A percentile compares a stretch with the other conserved stretches of the same genome.
Conservation (phyloP, 495 filamentous ascomycete species). For the Cercophora sp. region DNA sequence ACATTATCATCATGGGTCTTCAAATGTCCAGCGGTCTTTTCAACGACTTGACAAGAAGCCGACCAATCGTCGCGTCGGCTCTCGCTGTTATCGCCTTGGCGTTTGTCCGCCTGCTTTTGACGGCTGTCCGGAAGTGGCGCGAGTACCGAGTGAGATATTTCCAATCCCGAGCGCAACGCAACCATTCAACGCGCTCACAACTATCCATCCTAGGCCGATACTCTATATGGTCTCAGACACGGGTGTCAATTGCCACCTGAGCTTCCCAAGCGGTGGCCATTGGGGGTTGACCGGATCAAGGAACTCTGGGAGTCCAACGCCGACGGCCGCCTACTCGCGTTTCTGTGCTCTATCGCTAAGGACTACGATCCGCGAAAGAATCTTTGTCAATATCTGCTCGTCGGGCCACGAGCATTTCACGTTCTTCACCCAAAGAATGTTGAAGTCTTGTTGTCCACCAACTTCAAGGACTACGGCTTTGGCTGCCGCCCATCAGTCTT, state of each 20-base stretch:
- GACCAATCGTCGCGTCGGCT: not conserved
- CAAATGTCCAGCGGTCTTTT: too few relatives aligned
- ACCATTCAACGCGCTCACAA: too few relatives aligned
- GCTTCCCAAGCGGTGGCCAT: conserved; percentile 34
- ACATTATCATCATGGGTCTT: too few relatives aligned
- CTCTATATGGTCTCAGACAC: conserved; percentile 5
- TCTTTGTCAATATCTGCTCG: conserved; percentile 27
- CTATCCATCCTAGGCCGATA: not conserved
- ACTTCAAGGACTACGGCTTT: conserved; percentile 35
- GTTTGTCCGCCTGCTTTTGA: not conserved
- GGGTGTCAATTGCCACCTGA: conserved; percentile 32
- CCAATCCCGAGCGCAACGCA: too few relatives aligned
- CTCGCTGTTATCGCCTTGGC: not conserved
- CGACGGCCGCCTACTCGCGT: conserved; percentile 33
- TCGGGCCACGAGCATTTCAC: conserved; percentile 32
- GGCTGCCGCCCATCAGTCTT: conserved; percentile 31
- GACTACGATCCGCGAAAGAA: conserved; percentile 34
- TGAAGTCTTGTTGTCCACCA: conserved; percentile 35
- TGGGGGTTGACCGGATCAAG: conserved; percentile 39
- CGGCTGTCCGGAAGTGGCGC: not conserved
- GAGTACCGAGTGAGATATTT: conserved; percentile 4
- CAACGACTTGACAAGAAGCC: too few relatives aligned
- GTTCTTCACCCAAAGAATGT: conserved; percentile 35
- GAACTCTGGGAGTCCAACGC: conserved; percentile 32
- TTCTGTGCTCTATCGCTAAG: conserved; percentile 30